Evolutionary conservation across 2,329 filamentous ascomycete species (phyloP), one percentile per base, ranked within the genome.

Genomic region (Pseudogymnoascus sp.): DNA sequence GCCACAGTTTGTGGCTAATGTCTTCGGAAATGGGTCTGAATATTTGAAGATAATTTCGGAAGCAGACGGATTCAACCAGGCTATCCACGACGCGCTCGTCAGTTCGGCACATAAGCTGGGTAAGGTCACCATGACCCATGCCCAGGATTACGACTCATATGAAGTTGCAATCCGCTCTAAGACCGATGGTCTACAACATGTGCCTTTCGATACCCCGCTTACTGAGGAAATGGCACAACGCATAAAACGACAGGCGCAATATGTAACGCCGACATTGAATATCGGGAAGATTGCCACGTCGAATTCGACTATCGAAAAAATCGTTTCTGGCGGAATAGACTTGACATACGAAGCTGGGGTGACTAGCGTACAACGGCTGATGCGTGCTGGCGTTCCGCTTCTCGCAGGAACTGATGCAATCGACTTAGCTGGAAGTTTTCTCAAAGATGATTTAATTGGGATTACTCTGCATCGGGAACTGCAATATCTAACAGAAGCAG

Each of bases 161-260:
- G 44, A 59, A 4, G 61, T 66, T 27, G 67, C 68, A 2, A 65
- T 70, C 8, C 36, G 36, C 21, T 68, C 68, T 12, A 27, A 51
- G 27, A 63, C 62, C 3, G 65, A 71, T 36, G 65, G 67, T 9
- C 36, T 71, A 15, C 69, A 70, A 61, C 69, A 71, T 58, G 67
- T 68, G 9, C 66, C 67, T 9, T 68, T 68, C 39, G 69, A 70
- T 29, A 65, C 62, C 8, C 25, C 68, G 4, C 44, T 70, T 3
- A 63, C 64, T 4, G 21, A 27, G 12, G 51, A n/a, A 8, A 59
- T 65, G 13, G 35, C 68, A 25, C 31, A 63, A 27, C 36, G 60
- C 8, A 68, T 70, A 21, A 66, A 66, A 44, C 25, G 44, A 12
- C 60, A 67, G 51, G 55, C 55, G 4, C 65, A 68, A 33, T 66